These are phyloP conservation scores for Ashbya aceris DNA, from an alignment of 1,139 yeast genomes.

Conservation along the genomic window DNA sequence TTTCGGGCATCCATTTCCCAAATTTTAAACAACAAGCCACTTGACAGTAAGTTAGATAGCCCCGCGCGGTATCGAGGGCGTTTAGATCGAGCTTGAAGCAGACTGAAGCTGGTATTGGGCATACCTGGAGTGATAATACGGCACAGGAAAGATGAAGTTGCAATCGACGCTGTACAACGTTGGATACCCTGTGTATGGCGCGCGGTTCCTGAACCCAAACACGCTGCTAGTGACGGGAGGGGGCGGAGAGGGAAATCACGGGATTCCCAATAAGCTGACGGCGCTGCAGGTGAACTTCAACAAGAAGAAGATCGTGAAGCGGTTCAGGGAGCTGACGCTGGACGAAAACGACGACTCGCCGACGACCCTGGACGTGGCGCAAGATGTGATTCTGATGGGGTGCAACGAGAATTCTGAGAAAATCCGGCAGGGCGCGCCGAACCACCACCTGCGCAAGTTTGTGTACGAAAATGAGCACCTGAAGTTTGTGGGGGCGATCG, in stretches of 20 bases:
- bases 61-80: too few species aligned
- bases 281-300: conserved; percentile 52
- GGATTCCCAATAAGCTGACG: conserved; percentile 79
- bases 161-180: conserved; percentile 35
- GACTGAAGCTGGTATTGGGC: too few species aligned
- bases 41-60: too few species aligned
- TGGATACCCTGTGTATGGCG: conserved; percentile 78
- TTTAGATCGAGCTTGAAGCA: too few species aligned
- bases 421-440: conserved; percentile 47
- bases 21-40: too few species aligned
- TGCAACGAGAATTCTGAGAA: conserved; percentile 58
- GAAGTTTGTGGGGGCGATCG: conserved; percentile 49
- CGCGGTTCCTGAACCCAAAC: conserved; percentile 55
- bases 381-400: conserved; percentile 53
- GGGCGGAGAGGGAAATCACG: conserved; percentile 89
- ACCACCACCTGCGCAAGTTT: conserved; percentile 67
- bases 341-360: conserved; percentile 66
- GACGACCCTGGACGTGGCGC: conserved; percentile 52
- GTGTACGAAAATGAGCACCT: conserved; percentile 51
- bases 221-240: conserved; percentile 79
- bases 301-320: conserved; percentile 45
- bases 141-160: conserved; percentile 14
- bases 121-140: too few species aligned
- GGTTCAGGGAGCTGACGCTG: conserved; percentile 53
- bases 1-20: background rate